Base-by-base conservation (phyloP, 352 stramenopile species). In the Hyaloperonospora brassicae region DNA sequence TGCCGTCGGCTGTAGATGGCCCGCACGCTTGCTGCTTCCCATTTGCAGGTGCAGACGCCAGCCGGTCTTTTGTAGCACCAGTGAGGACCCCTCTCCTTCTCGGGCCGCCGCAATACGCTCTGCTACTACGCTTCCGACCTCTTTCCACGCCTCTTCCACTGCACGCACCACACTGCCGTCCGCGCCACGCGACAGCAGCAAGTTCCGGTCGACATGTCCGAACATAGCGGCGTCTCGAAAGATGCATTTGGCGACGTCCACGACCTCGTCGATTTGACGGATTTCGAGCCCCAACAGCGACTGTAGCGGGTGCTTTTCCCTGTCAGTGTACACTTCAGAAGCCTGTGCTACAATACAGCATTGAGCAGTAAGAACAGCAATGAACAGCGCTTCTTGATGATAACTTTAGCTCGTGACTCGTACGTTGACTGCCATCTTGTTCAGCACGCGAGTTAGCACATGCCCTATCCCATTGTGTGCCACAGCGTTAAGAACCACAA, bases 31-130 rank as follows among this genome's bases (percentile, higher is more conserved):
- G 41, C 61, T 72, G 31, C 70, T 75, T 2, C 70, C 73, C 49
- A 89, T 73, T 23, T 83, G 63, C 13, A 89, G 27, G 47, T 86
- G 67, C 38, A 86, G 53, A 4, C 71, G 61, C 76, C 78, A 87
- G 36, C 73, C 61, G 1, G 65, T 72, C 22, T 71, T 58, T 43
- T 64, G 59, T 41, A 86, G 56, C 31, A 49, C 45, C n/a, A 63
- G 52, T 21, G 53, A 17, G n/a, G 67, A 60, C 10, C 31, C 53
- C 39, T 57, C 61, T 0, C 56, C 36, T 8, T 17, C 1, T 14
- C 53, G 34, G 10, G 39, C 27, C n/a, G 41, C 35, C 13, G 42
- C 60, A 17, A 66, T 59, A 30, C 62, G 52, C 42, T 14, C 25
- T 1, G 31, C 55, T 35, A 62, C 17, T 49, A 50, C 27, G 4